Evolutionary conservation across 768 basidiomycete genomes (phyloP), one percentile per base, ranked within the genome.

Genomic region (Lepiota venenata): DNA sequence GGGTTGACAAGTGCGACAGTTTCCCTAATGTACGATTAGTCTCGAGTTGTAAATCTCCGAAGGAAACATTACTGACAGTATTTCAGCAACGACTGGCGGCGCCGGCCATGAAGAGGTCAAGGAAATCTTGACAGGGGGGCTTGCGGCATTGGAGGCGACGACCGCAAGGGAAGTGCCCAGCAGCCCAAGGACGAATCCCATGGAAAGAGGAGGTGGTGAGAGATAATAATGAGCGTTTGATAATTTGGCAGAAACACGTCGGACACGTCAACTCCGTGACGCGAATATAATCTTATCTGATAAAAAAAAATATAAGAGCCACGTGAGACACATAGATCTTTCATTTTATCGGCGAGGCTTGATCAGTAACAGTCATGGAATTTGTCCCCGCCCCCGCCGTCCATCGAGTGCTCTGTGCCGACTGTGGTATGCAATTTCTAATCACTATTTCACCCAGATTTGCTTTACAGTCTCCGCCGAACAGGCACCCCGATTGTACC

Each of bases 331-430:
- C 4, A 3, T 32, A 32, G 32, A 32, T 32, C 32, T 32, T 32
- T 7, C 53, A 59, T 58, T 59, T 60, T 49, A 44, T 59, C 47
- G 22, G 20, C 15, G 18, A 40, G 25, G 27, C 50, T 43, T 44
- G 44, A 54, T 54, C 52, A 53, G 15, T 20, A 46, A 53, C 3
- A 43, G 60, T 43, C 40, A 94, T 94, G 91, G 90, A 94, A 63
- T 92, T 91, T 64, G 74, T 82, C 15, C 83, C 89, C 27, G 76
- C 79, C 18, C 85, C 89, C 22, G 80, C 90, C 0, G 78, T 93
- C 2, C 90, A 88, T 68, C 82, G 90, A 22, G 89, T 93, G 8
- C 81, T 93, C 9, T 94, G 92, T 60, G 92, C 92, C 4, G 92
- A 93, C 71, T 94, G 92, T 63, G 92, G 92, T 83, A 25, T 25